Evolutionary conservation across 2,329 filamentous ascomycete species (phyloP), one percentile per base, ranked within the genome.

Genomic region (Trichoderma citrinoviride): DNA sequence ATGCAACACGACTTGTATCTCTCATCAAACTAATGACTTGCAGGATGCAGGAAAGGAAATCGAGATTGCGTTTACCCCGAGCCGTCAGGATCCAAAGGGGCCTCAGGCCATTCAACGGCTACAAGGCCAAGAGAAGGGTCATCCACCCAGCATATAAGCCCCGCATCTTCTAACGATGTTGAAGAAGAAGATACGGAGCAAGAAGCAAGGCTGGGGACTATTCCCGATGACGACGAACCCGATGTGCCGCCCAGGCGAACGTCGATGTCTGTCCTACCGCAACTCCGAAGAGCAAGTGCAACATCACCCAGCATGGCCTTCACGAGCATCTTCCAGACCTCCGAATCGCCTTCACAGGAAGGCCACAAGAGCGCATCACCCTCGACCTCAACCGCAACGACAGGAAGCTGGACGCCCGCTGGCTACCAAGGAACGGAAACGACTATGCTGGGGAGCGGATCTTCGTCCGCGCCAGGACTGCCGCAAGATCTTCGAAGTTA

Each of bases 11-110:
- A 14, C n/a, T 27, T 19, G 33, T 50, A 33, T 40, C 14, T 14
- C 37, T 21, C 3, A 10, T 25, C 37, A 15, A 49, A 49, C 69
- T 71, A 64, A 71, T 55, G 17, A 40, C 29, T n/a, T 23, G 47
- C 67, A 90, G 93, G 94, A 72, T 99, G 95, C 77, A 90, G 88
- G 71, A 99, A 98, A 78, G 95, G 94, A 56, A 91, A 88, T 70
- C 86, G 95, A 77, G 92, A 96, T 69, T 99, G 95, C 75, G 83
- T 90, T 65, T 99, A 97, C 75, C 94, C 95, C 3, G 92, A 94
- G 54, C 81, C 88, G 33, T 79, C 86, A 53, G 75, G 78, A 10
- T 71, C 79, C 44, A 84, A 82, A 68, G 74, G 78, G 25, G 66
- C 69, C 29, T 50, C 68, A 58, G 67, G 63, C 10, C 60, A 21